Conservation (phyloP, 768 basidiomycete species). For the Leccinum fibrillosum region DNA sequence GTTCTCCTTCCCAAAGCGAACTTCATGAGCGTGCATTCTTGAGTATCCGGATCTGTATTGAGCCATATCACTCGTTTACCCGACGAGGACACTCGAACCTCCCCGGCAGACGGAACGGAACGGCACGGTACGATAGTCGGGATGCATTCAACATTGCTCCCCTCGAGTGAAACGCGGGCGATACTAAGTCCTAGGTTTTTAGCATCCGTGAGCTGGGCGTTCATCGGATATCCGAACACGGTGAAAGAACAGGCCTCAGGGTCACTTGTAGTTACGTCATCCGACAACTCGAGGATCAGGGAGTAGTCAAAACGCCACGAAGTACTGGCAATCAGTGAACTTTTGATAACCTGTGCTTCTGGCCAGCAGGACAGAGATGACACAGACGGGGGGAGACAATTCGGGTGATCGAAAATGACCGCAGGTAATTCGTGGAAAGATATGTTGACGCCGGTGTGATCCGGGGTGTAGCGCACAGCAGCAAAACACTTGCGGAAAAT, state of each 20-base stretch:
- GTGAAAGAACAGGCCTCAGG: conserved; percentile 9
- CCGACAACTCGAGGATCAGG: conserved; percentile 11
- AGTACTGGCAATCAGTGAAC: conserved; percentile 10
- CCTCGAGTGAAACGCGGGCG: conserved; percentile 14
- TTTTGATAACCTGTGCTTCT: conserved; percentile 1
- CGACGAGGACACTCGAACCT: conserved; percentile 15
- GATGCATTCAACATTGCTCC: neutral
- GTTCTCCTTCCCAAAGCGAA: conserved; percentile 33
- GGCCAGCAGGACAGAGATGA: conserved; percentile 15
- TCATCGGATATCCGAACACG: conserved; percentile 10
- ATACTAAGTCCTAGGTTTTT: conserved; percentile 1
- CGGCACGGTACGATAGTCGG: conserved; percentile 5
- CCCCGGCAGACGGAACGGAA: conserved; percentile 10
- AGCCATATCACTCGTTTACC: conserved; percentile 23
- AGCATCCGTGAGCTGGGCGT: neutral
- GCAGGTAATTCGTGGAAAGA: conserved; percentile 16
- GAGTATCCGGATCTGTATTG: conserved; percentile 13
- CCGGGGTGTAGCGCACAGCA: neutral
- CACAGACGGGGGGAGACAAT: neutral
- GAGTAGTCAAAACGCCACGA: conserved; percentile 12
- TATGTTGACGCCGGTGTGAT: conserved; percentile 3
- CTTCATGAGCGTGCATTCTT: conserved; percentile 49
- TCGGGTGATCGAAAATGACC: conserved; percentile 5
- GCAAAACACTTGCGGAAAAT: conserved; percentile 10
- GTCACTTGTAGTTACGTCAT: conserved; percentile 6